Base-by-base conservation (phyloP, 1,284 basidiomycete genomes). In the Cryptococcus sp. region DNA sequence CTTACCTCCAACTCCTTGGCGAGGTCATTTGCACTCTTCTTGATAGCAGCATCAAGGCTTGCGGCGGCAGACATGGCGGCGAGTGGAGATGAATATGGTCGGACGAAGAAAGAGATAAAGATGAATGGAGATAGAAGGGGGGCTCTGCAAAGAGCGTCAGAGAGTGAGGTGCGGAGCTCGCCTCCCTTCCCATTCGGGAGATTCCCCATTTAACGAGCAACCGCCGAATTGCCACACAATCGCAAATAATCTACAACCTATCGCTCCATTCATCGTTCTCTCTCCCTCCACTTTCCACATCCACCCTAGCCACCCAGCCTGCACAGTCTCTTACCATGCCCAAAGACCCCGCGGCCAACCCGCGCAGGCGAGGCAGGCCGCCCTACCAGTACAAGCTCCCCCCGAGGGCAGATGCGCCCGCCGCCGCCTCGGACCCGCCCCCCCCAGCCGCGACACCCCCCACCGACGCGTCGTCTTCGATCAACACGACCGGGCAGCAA, bases 1-100 rank as follows among this genome's bases (percentile, higher is more conserved):
- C 67, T 62, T 58, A 73, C 71, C 69, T 75, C 73, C 9, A 68
- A 56, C 47, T 69, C 64, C 45, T 64, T 66, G 7, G 56, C 57
- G 23, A 69, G 50, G 45, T 69, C 66, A 23, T 51, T 54, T 8
- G 66, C 68, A 53, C 59, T 68, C 53, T 59, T 63, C 45, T 62
- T 62, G 36, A 70, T 52, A 16, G 62, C 52, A 6, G 61, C 49
- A 28, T 70, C 69, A 13, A 68, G 43, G 33, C 57, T 62, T 45
- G 47, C 28, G n/a, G 47, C 28, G n/a, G 45, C 36, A 33, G 36
- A 20, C 36, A 49, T 49, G 16, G 36, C 20, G 47, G 15, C 9
- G 24, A 23, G 8, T 18, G n/a, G n/a, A 44, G n/a, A 12, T 23
- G 18, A 11, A 4, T 16, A 42, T n/a, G 16, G 40, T 20, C 5